Evolutionary conservation across 306 rosid genomes (phyloP).

Genomic region (Parietaria judaica): DNA sequence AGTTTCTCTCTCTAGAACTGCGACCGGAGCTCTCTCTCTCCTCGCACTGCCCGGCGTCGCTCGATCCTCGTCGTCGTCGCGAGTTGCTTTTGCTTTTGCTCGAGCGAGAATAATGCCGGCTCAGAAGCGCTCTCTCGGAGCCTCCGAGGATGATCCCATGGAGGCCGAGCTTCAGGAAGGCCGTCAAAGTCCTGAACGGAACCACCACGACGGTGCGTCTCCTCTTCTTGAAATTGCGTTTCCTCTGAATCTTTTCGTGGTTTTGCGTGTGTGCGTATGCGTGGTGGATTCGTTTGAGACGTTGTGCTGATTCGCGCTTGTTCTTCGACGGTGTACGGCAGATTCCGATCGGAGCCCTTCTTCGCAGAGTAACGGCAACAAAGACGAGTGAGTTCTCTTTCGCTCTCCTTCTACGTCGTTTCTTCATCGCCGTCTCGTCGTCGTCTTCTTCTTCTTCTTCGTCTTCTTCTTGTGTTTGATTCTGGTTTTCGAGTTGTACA

Average conservation of each 20-base stretch:
- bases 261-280: not conserved
- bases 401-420: slow-evolving; percentile 9
- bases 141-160: slow-evolving; percentile 28
- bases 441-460: slow-evolving; percentile 13
- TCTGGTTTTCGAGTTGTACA: slow-evolving; percentile 24
- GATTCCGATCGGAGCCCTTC: slow-evolving; percentile 60
- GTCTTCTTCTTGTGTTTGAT: not conserved
- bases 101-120: slow-evolving; percentile 53
- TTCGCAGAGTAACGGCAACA: slow-evolving; percentile 26
- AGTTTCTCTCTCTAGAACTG: slow-evolving; percentile 5
- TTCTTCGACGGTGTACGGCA: slow-evolving; percentile 25
- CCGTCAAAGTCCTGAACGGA: slow-evolving; percentile 13
- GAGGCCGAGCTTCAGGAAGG: slow-evolving; percentile 19
- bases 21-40: slow-evolving; percentile 23
- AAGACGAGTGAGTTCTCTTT: slow-evolving; percentile 49
- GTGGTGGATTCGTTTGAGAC: not conserved
- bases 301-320: slow-evolving; percentile 15
- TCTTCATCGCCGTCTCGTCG: slow-evolving; percentile 4
- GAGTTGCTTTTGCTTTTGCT: not conserved
- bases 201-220: slow-evolving; percentile 44
- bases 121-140: slow-evolving; percentile 41
- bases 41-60: slow-evolving; percentile 15
- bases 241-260: slow-evolving; percentile 10
- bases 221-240: slow-evolving; percentile 20
- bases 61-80: not conserved